These are phyloP conservation scores for Cladophialophora chaetospira DNA, from an alignment of 2,329 filamentous ascomycete species.

Conservation along the genomic window DNA sequence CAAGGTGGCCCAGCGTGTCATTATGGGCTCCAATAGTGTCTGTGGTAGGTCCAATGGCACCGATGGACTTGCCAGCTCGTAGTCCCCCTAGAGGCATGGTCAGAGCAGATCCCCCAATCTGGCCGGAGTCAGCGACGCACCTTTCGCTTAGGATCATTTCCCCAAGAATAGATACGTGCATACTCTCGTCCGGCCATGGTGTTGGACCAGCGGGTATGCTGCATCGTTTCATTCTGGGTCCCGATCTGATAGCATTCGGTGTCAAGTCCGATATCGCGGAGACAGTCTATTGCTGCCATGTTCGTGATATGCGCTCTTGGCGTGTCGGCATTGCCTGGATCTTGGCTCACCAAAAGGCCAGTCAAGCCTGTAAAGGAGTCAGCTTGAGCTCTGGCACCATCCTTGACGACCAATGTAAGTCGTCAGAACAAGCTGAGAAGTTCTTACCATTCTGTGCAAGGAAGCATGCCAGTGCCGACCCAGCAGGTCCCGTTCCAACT, in stretches of 20 bases:
- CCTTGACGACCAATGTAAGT: not conserved
- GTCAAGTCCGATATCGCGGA: constrained; percentile 45
- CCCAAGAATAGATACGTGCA: constrained; percentile 46
- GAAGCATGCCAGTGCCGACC: constrained; percentile 42
- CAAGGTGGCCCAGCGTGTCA: constrained; percentile 41
- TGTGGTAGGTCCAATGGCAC: constrained; percentile 46
- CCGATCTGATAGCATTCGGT: constrained; percentile 38
- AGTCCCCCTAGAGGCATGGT: constrained; percentile 38
- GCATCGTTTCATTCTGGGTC: constrained; percentile 39
- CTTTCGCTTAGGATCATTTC: constrained; percentile 43
- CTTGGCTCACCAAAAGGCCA: constrained; percentile 19
- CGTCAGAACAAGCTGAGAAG: not conserved
- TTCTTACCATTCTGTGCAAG: constrained; percentile 43
- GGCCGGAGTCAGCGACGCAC: constrained; percentile 33
- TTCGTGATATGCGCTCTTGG: constrained; percentile 34
- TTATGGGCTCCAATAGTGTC: constrained; percentile 45
- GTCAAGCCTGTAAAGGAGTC: constrained; percentile 7
- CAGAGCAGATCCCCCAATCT: too few relatives aligned
- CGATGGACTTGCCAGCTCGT: constrained; percentile 46
- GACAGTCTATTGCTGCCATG: constrained; percentile 26
- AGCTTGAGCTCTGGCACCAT: not conserved
- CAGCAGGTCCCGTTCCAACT: constrained; percentile 56
- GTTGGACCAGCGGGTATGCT: constrained; percentile 47
- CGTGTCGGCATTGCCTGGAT: constrained; percentile 21
- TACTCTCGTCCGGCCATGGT: constrained; percentile 49